phyloP scores from a whole-genome alignment of 192 early-diverging fungal genomes.

The Allomyces javanicus region DNA sequence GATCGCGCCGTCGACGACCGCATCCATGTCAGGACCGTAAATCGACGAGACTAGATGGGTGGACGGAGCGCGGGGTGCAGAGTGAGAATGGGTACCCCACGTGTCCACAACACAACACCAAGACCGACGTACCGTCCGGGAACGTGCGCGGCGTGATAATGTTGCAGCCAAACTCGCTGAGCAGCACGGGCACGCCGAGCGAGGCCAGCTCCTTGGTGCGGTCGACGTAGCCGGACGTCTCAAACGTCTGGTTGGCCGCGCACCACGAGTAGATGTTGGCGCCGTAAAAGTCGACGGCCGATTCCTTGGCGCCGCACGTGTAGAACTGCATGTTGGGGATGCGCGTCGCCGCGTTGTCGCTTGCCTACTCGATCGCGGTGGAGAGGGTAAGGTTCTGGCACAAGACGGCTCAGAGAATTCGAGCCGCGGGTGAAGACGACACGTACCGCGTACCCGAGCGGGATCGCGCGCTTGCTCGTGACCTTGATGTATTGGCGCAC shows the following conservation, averaged over 20 bases:
- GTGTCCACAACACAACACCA: background rate
- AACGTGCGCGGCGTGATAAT: conserved; percentile 40
- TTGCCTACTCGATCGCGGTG: conserved; percentile 11
- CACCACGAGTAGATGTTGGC: conserved; percentile 66
- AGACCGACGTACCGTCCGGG: conserved; percentile 15
- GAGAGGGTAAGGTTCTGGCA: conserved; percentile 1
- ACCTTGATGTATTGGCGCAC: conserved; percentile 33
- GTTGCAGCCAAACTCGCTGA: conserved; percentile 67
- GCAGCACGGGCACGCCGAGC: conserved; percentile 42
- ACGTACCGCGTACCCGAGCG: conserved; percentile 44
- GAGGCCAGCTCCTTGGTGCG: conserved; percentile 35
- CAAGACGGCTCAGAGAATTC: background rate
- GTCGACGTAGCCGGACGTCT: conserved; percentile 43
- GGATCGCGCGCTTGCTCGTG: conserved; percentile 26
- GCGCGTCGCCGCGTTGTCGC: conserved; percentile 12
- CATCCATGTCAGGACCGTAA: conserved; percentile 46
- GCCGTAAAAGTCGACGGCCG: conserved; percentile 48
- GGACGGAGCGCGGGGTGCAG: no score
- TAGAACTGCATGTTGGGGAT: background rate
- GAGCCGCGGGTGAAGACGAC: background rate
- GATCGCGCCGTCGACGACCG: conserved; percentile 45
- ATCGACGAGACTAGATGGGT: conserved; percentile 23
- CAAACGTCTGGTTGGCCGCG: conserved; percentile 30
- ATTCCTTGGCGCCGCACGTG: background rate
- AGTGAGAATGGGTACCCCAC: no score